These are phyloP conservation scores for Daedaleopsis nitida DNA, from an alignment of 768 basidiomycete species.

Conservation along the genomic window DNA sequence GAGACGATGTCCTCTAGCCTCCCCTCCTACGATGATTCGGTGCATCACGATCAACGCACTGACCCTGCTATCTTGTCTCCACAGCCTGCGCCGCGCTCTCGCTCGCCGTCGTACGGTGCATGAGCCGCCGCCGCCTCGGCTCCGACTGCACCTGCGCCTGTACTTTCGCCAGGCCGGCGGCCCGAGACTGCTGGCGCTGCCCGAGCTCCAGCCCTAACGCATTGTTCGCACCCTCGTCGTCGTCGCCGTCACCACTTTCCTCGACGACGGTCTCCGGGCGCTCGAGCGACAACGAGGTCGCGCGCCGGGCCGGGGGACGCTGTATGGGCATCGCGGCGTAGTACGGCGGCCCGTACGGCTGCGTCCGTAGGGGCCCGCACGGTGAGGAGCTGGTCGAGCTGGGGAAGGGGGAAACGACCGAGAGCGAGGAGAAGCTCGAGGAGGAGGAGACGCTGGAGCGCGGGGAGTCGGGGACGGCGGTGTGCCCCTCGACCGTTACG, in stretches of 20 bases:
- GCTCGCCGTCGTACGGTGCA: too few species aligned
- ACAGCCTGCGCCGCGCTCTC: too few species aligned
- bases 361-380: conserved; percentile 20
- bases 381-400: background rate
- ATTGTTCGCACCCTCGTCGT: background rate
- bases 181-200: background rate
- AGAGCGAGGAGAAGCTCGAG: conserved; percentile 7
- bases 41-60: too few species aligned
- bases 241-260: too few species aligned
- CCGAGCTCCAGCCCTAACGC: conserved; percentile 9
- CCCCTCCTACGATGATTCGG: too few species aligned
- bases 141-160: too few species aligned
- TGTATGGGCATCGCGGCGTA: conserved; percentile 22
- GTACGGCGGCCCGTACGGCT: conserved; percentile 29
- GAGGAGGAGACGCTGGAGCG: conserved; percentile 17
- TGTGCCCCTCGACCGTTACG: background rate
- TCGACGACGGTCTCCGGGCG: conserved; percentile 13
- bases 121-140: too few species aligned
- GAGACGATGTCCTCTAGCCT: too few species aligned
- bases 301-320: background rate
- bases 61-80: too few species aligned
- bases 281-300: conserved; percentile 5
- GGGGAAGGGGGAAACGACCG: conserved; percentile 2
- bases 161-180: too few species aligned
- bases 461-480: conserved; percentile 5